Evolutionary conservation across 2,329 filamentous ascomycete genomes (phyloP).

Genomic region (Trichoderma sp.): DNA sequence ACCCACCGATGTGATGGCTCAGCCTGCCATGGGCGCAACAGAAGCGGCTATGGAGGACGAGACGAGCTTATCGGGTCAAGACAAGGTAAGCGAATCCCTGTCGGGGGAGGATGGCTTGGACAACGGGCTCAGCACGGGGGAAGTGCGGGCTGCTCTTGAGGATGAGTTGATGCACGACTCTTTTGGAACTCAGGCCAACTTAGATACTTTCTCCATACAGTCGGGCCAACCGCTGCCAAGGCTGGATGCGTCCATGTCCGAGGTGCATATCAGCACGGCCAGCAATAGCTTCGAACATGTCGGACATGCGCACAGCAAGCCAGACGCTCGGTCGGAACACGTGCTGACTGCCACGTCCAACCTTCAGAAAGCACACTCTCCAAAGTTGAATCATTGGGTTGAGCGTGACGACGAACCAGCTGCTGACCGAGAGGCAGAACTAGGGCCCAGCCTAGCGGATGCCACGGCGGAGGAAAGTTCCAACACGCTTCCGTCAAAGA

Average conservation of each 20-base stretch:
- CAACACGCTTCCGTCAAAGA: constrained; percentile 20
- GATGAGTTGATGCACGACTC: constrained; percentile 31
- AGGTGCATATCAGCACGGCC: constrained; percentile 33
- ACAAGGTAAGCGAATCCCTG: constrained; percentile 28
- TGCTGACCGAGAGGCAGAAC: constrained; percentile 32
- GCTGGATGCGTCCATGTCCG: constrained; percentile 33
- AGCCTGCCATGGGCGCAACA: constrained; percentile 1
- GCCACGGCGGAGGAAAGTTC: constrained; percentile 14
- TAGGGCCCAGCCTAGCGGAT: constrained; percentile 26
- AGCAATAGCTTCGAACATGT: constrained; percentile 32
- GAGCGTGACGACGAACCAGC: constrained; percentile 15
- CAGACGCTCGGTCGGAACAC: constrained; percentile 11
- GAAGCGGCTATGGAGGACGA: not conserved
- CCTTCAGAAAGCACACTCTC: not conserved
- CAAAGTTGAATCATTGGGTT: not conserved
- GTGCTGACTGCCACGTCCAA: constrained; percentile 1
- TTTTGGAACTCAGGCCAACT: constrained; percentile 27
- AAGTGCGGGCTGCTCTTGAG: constrained; percentile 37
- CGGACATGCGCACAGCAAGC: constrained; percentile 14
- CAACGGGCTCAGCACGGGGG: constrained; percentile 38
- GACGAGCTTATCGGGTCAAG: not conserved
- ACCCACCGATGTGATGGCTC: constrained; percentile 36
- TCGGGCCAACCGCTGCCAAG: constrained; percentile 36
- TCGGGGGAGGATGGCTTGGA: constrained; percentile 26
- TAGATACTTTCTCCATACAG: constrained; percentile 37